Base-by-base conservation (phyloP, 768 basidiomycete species). In the Myochromella boudieri region DNA sequence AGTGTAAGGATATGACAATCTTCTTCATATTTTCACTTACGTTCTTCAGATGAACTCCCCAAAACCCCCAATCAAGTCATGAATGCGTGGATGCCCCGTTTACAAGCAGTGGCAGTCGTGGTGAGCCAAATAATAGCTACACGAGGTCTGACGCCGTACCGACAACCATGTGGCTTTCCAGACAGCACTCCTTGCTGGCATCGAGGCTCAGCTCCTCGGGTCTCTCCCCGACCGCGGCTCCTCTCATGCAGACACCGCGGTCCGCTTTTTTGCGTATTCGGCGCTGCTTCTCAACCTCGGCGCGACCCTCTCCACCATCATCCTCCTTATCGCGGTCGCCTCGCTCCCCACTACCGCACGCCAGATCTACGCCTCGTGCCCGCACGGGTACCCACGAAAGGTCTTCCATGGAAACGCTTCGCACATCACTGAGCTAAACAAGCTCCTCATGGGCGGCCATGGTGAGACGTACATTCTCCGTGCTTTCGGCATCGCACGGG, bases 261-360 rank as follows among this genome's bases (percentile, higher is more conserved):
- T 59, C 22, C 52, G 55, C 4, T 56, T 56, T 44, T 59, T 59
- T 32, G 55, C 48, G 10, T 59, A 54, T 31, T 49, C 55, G 1
- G 58, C 53, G 10, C 55, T 59, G 4, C 42, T 56, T 27, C 53
- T 59, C 38, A 59, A 59, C 38, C 52, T 59, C 20, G 57, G 57
- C 15, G 54, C 57, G 1, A 59, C 55, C 2, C 48, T 59, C 26
- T 59, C 58, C 32, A 48, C 58, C 34, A 59, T 56, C 42, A 51
- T 59, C 33, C 48, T 59, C 3, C 58, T 59, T 46, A 52, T 59
- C 33, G 53, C 53, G 26, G 53, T 59, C 21, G 55, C 58, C 33
- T 56, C 55, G 4, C 58, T 59, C 11, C 58, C 58, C 15, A 52
- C 55, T 14, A 33, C 55, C 20, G 58, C 58, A 14, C 55, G 58